Evolutionary conservation across 129 eudicot genomes (phyloP), one percentile per base, ranked within the genome.

Genomic region (Flaveria robusta): DNA sequence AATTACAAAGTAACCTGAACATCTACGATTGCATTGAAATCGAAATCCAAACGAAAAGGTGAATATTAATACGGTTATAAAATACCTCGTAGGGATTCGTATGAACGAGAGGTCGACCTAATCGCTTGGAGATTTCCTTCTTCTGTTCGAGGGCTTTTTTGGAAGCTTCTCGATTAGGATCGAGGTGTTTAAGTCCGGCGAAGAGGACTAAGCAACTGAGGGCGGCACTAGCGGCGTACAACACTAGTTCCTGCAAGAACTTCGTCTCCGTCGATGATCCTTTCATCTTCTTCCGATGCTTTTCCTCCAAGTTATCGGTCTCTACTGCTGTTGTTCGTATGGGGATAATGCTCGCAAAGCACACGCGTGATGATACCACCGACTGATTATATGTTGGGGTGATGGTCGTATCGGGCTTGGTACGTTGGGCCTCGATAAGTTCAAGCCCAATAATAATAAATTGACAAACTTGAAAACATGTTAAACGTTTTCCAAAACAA

Each of bases 181-280:
- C 98, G 1, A 93, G 66, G 1, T 83, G 89, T 60, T 79, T 82
- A 34, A 90, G 86, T 3, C 98, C 98, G 42, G 76, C 90, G 68
- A 90, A 85, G 77, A 93, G 76, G 0, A 93, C 96, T 81, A 93
- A 56, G 23, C 88, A 87, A 27, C 98, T 93, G 18, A 93, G 82
- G 13, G 98, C 98, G 8, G 98, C 98, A 76, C 98, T 90, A 7
- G 97, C 98, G 34, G 98, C 98, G 23, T 88, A 93, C 49, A 93
- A 74, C 3, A 90, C 74, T 81, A 93, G 69, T 31, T 93, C 92
- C 74, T 90, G 98, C 67, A 93, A 15, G 12, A 93, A 72, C 77
- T 69, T 86, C 11, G 91, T 86, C 85, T 90, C 92, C 22, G 83
- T 62, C 18, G 83, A 20, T 26, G 74, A 72, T 70, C 82, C 74